Evolutionary conservation across 495 filamentous ascomycete species (phyloP), one percentile per base, ranked within the genome.

Genomic region (Annulohypoxylon maeteangense): DNA sequence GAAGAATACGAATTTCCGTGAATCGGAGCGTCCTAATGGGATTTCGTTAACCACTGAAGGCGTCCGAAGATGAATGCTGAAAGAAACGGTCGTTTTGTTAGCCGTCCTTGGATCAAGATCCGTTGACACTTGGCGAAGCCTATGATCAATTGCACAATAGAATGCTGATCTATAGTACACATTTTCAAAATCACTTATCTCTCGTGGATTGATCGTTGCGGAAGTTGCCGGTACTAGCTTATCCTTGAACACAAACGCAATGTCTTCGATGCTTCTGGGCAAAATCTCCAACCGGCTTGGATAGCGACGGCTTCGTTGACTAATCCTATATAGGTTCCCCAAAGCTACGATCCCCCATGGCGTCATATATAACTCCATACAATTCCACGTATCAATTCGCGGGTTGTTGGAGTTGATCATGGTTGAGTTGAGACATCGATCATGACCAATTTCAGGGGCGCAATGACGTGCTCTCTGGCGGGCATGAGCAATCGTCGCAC

Each of bases 371-470:
- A 5, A 54, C 29, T 32, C 29, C 29, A 29, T 34, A 14, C 7
- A 16, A 36, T 10, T 14, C 8, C 16, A 20, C 47, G 29, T 34
- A 34, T 20, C 29, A 34, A 4, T 53, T 34, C 1, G 0, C 20
- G 8, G 50, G 29, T 12, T 31, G 12, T 3, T 25, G 22, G 45
- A 47, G 48, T 29, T n/a, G 50, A n/a, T 54, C 50, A 23, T 11
- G n/a, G 50, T 34, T 11, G 10, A 10, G 50, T 16, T 18, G 29
- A 61, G 20, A 20, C n/a, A 34, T 12, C 55, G 59, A 38, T 7
- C 27, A 72, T 68, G 65, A 44, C 27, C 32, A 68, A 72, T 72
- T 68, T 51, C 65, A 68, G 55, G 61, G 70, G 60, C 60, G 7
- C 16, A 25, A 72, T 72, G 70, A 34, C 70, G 70, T 72, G 65